Evolutionary conservation across 2,329 filamentous ascomycete genomes (phyloP).

Genomic region (Hymenoscyphus repandus): DNA sequence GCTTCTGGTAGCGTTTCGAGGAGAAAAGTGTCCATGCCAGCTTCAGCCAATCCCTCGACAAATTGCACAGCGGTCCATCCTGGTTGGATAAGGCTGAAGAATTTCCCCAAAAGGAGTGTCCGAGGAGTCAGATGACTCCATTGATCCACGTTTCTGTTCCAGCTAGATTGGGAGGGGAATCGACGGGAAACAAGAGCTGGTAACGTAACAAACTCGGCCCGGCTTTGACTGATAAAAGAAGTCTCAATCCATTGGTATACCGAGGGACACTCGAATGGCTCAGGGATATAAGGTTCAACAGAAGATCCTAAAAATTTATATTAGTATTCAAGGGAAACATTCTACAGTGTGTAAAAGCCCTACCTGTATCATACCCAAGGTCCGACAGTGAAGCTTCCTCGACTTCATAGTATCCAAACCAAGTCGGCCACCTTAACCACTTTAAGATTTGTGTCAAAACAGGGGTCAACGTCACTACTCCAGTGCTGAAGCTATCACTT

Average conservation of each 20-base stretch:
- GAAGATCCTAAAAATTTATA: slow-evolving; percentile 10
- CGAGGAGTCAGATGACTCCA: slow-evolving; percentile 47
- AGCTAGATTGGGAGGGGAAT: slow-evolving; percentile 15
- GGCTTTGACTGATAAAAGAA: slow-evolving; percentile 30
- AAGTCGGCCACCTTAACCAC: slow-evolving; percentile 73
- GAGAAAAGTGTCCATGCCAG: slow-evolving; percentile 60
- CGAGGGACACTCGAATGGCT: slow-evolving; percentile 52
- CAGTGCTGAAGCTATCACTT: slow-evolving; percentile 40
- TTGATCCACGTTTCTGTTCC: slow-evolving; percentile 16
- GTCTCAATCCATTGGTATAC: slow-evolving; percentile 51
- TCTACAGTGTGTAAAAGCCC: slow-evolving; percentile 13
- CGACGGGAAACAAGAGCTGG: slow-evolving; percentile 40
- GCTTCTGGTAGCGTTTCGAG: slow-evolving; percentile 83
- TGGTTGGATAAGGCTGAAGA: slow-evolving; percentile 55
- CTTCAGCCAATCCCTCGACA: slow-evolving; percentile 68
- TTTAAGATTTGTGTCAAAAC: slow-evolving; percentile 73
- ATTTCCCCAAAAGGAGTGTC: slow-evolving; percentile 63
- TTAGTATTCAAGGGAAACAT: slow-evolving; percentile 5
- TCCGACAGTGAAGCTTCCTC: slow-evolving; percentile 49
- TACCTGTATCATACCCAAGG: slow-evolving; percentile 51
- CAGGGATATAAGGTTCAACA: slow-evolving; percentile 31
- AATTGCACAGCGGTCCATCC: slow-evolving; percentile 53
- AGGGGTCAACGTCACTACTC: slow-evolving; percentile 55
- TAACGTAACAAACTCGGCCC: slow-evolving; percentile 43
- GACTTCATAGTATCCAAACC: slow-evolving; percentile 57